A percentile compares a stretch with the other conserved stretches of the same genome.
phyloP scores from a whole-genome alignment of 176 grass and related monocot genomes.

The Cocos nucifera region DNA sequence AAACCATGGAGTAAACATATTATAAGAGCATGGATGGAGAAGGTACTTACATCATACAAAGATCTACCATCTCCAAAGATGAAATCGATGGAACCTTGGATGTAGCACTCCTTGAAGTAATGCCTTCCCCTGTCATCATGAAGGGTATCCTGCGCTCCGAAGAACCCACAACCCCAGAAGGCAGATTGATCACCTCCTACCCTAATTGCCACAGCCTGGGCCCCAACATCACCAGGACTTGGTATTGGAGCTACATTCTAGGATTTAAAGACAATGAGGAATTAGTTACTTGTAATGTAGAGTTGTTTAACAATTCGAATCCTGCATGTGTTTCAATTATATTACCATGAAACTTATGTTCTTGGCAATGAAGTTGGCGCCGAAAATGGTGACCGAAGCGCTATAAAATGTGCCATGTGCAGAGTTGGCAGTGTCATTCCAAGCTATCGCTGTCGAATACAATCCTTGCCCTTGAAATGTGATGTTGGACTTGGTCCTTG shows the following conservation, averaged over 20 bases:
- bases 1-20: no score
- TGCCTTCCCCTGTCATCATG: conserved; percentile 68
- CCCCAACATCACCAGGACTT: conserved; percentile 50
- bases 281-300: background rate
- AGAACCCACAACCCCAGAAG: conserved; percentile 83
- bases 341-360: conserved; percentile 92
- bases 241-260: conserved; percentile 87
- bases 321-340: background rate
- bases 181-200: conserved; percentile 50
- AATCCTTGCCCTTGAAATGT: conserved; percentile 90
- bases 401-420: conserved; percentile 71
- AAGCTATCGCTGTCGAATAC: conserved; percentile 48
- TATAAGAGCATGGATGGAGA: background rate
- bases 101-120: conserved; percentile 82
- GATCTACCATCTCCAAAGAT: conserved; percentile 86
- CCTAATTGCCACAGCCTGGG: conserved; percentile 68
- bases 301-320: no score
- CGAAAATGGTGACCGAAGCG: conserved; percentile 45
- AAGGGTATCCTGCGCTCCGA: conserved; percentile 78
- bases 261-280: background rate
- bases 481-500: conserved; percentile 59
- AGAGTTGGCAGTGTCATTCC: conserved; percentile 86
- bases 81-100: conserved; percentile 82
- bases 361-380: conserved; percentile 45
- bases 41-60: conserved; percentile 50